A percentile compares a stretch with the other conserved stretches of the same genome.
Conservation (phyloP, 2,329 filamentous ascomycete species). For the Leptodontidium sp. region DNA sequence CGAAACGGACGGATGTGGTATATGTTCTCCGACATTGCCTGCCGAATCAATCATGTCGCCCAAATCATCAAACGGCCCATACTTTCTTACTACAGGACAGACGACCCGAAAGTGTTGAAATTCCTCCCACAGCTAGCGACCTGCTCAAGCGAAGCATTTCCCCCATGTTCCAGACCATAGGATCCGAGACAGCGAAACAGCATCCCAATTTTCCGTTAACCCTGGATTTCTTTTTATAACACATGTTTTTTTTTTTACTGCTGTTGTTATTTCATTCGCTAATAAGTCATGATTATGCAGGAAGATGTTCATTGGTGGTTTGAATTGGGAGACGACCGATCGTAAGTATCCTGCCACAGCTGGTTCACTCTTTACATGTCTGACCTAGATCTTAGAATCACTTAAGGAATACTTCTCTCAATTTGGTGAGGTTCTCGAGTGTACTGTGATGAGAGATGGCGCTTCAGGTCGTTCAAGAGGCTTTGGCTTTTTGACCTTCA, state of each 20-base stretch:
- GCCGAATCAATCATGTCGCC: background rate
- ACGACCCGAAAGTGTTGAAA: slow-evolving; percentile 8
- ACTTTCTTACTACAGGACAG: background rate
- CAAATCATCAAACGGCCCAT: background rate
- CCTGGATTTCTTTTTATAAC: slow-evolving; percentile 19
- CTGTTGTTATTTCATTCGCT: slow-evolving; percentile 34
- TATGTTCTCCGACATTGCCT: background rate
- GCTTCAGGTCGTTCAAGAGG: slow-evolving; percentile 92
- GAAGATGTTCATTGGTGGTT: slow-evolving; percentile 99
- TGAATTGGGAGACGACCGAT: slow-evolving; percentile 99
- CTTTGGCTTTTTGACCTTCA: slow-evolving; percentile 98
- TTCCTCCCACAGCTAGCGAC: background rate
- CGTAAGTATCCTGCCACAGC: slow-evolving; percentile 66
- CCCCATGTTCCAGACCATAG: slow-evolving; percentile 9
- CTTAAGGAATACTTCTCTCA: slow-evolving; percentile 97
- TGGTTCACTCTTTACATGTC: slow-evolving; percentile 1
- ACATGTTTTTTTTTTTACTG: slow-evolving; percentile 26
- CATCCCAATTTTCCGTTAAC: background rate
- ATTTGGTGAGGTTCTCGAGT: slow-evolving; percentile 96
- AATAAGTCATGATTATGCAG: slow-evolving; percentile 58
- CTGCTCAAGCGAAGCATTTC: slow-evolving; percentile 13
- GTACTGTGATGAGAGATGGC: slow-evolving; percentile 98
- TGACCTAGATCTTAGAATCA: slow-evolving; percentile 71
- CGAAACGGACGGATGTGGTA: background rate
- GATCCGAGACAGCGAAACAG: slow-evolving; percentile 6